Evolutionary conservation across 2,329 filamentous ascomycete genomes (phyloP), one percentile per base, ranked within the genome.

Genomic region (Volutella citrinella): DNA sequence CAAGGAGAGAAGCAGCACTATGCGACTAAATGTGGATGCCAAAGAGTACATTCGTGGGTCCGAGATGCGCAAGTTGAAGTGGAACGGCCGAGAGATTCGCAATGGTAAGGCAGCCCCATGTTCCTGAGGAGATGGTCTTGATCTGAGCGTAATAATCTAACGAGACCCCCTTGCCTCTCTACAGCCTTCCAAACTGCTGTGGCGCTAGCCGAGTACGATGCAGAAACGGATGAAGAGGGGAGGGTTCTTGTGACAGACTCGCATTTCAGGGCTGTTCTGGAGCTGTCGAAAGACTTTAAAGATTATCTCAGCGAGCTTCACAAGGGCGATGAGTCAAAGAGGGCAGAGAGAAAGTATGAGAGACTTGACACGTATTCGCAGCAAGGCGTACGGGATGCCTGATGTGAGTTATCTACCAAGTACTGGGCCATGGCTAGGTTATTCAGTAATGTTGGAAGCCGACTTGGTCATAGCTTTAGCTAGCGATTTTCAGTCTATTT

Each of bases 161-260:
- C 18, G 13, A 11, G 5, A n/a, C 15, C n/a, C 14, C 17, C 20
- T 28, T 13, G 28, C 17, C 3, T 3, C 11, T 12, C 7, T 6
- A 23, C 16, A 41, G 50, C 50, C n/a, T 54, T 62, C 20, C 56
- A 61, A 34, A 59, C 52, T 0, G 59, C 56, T 1, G 55, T 62
- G 0, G 53, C 57, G 1, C 38, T 61, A 2, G 53, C 51, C 5
- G 53, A 57, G 30, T 51, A 46, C 16, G 42, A 49, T 6, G 42
- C 38, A 6, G 43, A 47, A 5, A 40, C 38, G 28, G 50, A 47
- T 4, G 51, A 53, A 7, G 49, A 52, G 10, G 51, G 52, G 5
- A 55, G 43, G 19, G 41, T 34, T 9, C n/a, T 52, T 2, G 38
- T 57, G 3, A 57, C 34, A 5, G 45, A 56, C 13, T 42, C 49